Conservation (phyloP, 164 flowering plant species). For the Kingdonia uniflora region DNA sequence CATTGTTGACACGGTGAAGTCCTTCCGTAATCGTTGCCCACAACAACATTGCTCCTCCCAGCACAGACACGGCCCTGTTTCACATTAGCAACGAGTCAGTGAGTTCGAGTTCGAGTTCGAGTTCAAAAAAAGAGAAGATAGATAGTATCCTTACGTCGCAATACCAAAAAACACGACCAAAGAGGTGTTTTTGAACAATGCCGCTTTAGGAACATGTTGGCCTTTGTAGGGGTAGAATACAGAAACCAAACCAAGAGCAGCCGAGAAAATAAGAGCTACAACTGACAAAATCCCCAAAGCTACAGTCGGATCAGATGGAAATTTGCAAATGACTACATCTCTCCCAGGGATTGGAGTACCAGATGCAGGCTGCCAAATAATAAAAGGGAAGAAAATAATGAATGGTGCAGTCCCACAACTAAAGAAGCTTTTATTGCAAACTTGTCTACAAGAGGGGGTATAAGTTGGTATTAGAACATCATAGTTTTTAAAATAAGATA, state of each 20-base stretch:
- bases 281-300: constrained; percentile 44
- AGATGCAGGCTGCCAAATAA: constrained; percentile 37
- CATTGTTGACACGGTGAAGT: constrained; percentile 32
- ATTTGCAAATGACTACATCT: constrained; percentile 45
- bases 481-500: too few species aligned
- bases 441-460: not conserved
- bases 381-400: constrained; percentile 1
- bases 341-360: constrained; percentile 34
- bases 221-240: constrained; percentile 70
- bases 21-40: constrained; percentile 81
- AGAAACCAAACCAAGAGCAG: constrained; percentile 32
- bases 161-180: constrained; percentile 50
- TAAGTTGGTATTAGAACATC: too few species aligned
- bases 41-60: constrained; percentile 48
- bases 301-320: constrained; percentile 55
- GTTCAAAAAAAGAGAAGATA: not conserved
- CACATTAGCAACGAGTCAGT: not conserved
- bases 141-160: constrained; percentile 58
- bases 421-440: not conserved
- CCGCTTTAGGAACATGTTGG: constrained; percentile 47
- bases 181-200: constrained; percentile 46
- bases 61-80: constrained; percentile 40
- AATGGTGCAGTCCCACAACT: not conserved
- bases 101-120: constrained; percentile 13
- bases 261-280: constrained; percentile 26